Evolutionary conservation across 2,329 filamentous ascomycete species (phyloP).

Genomic region (Cordyceps farinosa): DNA sequence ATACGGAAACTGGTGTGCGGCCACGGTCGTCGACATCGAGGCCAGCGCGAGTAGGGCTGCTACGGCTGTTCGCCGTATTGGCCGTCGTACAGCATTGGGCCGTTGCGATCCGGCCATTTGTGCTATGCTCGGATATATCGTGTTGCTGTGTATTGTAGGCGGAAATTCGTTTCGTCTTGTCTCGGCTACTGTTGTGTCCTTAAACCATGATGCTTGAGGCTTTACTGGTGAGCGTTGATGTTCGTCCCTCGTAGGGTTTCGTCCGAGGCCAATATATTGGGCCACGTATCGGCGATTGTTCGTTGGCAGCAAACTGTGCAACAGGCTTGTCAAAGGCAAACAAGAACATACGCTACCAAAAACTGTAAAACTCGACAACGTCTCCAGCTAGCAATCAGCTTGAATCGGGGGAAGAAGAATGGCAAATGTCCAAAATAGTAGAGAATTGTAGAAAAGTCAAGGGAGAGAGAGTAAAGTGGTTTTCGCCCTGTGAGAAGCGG

Average conservation of each 20-base stretch:
- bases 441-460: neutral
- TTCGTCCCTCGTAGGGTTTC: neutral
- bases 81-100: constrained; percentile 8
- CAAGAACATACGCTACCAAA: neutral
- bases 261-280: neutral
- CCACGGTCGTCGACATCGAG: constrained; percentile 18
- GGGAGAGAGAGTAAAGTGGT: neutral
- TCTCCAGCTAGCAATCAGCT: neutral
- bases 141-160: neutral
- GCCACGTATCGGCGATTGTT: neutral
- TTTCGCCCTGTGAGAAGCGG: neutral
- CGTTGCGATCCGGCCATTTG: constrained; percentile 7
- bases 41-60: neutral
- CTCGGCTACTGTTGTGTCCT: constrained; percentile 1
- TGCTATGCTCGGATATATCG: neutral
- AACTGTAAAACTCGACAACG: neutral
- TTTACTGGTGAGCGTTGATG: neutral
- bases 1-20: constrained; percentile 63
- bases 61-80: neutral
- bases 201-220: constrained; percentile 5
- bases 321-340: constrained; percentile 4
- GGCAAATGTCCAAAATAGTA: neutral
- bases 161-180: neutral
- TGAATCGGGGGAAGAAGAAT: neutral
- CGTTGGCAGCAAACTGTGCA: neutral